A percentile compares a stretch with the other conserved stretches of the same genome.
These are phyloP conservation scores for Parathielavia appendiculata DNA, from an alignment of 495 filamentous ascomycete species.

Conservation along the genomic window DNA sequence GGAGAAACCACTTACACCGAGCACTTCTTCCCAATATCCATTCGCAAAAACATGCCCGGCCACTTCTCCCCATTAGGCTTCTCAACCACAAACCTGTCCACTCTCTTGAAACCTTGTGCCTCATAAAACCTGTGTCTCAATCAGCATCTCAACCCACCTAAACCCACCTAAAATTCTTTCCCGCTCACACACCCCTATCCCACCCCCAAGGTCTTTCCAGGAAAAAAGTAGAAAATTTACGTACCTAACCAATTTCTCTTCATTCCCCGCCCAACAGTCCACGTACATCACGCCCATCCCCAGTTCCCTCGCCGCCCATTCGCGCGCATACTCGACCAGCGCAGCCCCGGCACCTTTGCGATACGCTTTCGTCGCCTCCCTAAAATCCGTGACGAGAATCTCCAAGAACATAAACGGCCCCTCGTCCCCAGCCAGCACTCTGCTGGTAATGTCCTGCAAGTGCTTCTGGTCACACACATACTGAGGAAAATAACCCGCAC, in stretches of 20 bases:
- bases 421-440: neutral
- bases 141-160: neutral
- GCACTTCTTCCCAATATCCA: slow-evolving; percentile 10
- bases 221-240: neutral
- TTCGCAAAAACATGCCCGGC: slow-evolving; percentile 17
- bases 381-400: slow-evolving; percentile 14
- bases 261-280: slow-evolving; percentile 21
- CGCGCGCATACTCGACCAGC: slow-evolving; percentile 10
- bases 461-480: slow-evolving; percentile 13
- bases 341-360: slow-evolving; percentile 16
- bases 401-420: slow-evolving; percentile 15
- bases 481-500: slow-evolving; percentile 5
- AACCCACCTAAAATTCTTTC: neutral
- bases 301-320: slow-evolving; percentile 12
- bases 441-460: neutral
- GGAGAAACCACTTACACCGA: neutral
- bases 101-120: slow-evolving; percentile 8
- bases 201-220: neutral
- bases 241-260: slow-evolving; percentile 13
- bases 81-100: slow-evolving; percentile 15
- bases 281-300: slow-evolving; percentile 18
- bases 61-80: slow-evolving; percentile 13
- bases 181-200: neutral
- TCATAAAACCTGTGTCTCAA: slow-evolving; percentile 10
- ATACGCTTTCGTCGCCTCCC: slow-evolving; percentile 7